Percentiles rank a stretch among this genome's conserved stretches.
Evolutionary conservation across 257 asterid genomes (phyloP).

Genomic region (Gentiana macrophylla): DNA sequence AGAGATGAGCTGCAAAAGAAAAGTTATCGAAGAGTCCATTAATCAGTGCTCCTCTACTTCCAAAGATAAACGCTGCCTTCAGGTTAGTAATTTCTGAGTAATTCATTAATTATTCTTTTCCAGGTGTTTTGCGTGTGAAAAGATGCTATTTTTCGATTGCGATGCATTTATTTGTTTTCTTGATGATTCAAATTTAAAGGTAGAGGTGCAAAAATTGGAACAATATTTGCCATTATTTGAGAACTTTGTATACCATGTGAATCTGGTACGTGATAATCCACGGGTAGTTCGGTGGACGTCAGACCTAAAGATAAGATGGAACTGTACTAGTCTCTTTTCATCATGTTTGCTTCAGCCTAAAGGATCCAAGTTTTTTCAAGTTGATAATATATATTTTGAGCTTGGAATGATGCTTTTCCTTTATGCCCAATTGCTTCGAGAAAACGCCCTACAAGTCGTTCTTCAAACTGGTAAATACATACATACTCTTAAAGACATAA

Average conservation of each 20-base stretch:
- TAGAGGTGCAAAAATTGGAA: constrained; percentile 54
- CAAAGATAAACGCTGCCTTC: constrained; percentile 4
- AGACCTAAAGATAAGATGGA: constrained; percentile 49
- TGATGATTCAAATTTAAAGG: too few relatives aligned
- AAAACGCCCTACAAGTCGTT: constrained; percentile 34
- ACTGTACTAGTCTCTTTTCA: constrained; percentile 29
- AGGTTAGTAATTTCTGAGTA: too few relatives aligned
- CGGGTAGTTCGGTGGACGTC: constrained; percentile 21
- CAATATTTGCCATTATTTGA: constrained; percentile 46
- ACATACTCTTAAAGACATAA: too few relatives aligned
- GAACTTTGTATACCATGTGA: constrained; percentile 32
- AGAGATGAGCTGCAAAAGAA: constrained; percentile 58
- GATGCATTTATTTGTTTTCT: too few relatives aligned
- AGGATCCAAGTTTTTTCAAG: constrained; percentile 33
- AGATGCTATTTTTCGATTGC: too few relatives aligned
- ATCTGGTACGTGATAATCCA: constrained; percentile 7
- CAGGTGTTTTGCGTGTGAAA: too few relatives aligned
- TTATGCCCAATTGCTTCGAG: constrained; percentile 47
- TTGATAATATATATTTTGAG: constrained; percentile 35
- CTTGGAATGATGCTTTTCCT: constrained; percentile 44
- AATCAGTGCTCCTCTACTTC: constrained; percentile 33
- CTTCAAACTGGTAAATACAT: constrained; percentile 29
- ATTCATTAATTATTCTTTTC: too few relatives aligned
- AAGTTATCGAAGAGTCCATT: constrained; percentile 42
- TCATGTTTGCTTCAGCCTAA: constrained; percentile 23